Percentiles rank a stretch among this genome's conserved stretches.
Evolutionary conservation across 2,329 filamentous ascomycete genomes (phyloP).

Genomic region (Hypoxylon sp.): DNA sequence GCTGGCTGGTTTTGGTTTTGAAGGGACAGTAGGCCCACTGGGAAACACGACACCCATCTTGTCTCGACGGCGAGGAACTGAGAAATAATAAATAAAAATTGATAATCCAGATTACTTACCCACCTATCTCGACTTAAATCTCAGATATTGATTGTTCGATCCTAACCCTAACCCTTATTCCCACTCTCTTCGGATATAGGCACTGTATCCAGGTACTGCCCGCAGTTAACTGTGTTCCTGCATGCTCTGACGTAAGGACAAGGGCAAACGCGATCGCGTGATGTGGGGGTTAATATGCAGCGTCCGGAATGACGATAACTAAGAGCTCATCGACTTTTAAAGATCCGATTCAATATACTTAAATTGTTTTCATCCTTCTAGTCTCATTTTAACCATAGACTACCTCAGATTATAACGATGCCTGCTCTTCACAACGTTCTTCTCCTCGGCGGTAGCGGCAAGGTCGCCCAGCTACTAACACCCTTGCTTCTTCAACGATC

Average conservation of each 20-base stretch:
- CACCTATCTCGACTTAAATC: not conserved
- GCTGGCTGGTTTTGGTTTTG: constrained; percentile 23
- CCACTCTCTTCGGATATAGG: constrained; percentile 23
- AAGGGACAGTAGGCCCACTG: constrained; percentile 20
- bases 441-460: constrained; percentile 86
- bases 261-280: constrained; percentile 17
- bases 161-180: constrained; percentile 1
- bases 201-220: constrained; percentile 17
- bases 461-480: constrained; percentile 81
- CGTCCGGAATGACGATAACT: constrained; percentile 4
- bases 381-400: not conserved
- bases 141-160: not conserved
- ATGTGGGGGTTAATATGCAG: constrained; percentile 28
- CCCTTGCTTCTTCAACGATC: constrained; percentile 80
- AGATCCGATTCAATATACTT: not conserved
- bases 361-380: not conserved
- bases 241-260: constrained; percentile 33
- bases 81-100: not conserved
- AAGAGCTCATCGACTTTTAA: not conserved
- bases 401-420: constrained; percentile 11
- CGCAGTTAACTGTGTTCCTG: constrained; percentile 20
- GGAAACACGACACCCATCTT: constrained; percentile 4
- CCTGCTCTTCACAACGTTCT: constrained; percentile 68
- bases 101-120: not conserved
- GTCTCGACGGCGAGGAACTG: constrained; percentile 5